Conservation (phyloP, 106 monocot genomes). For the Allium fistulosum region DNA sequence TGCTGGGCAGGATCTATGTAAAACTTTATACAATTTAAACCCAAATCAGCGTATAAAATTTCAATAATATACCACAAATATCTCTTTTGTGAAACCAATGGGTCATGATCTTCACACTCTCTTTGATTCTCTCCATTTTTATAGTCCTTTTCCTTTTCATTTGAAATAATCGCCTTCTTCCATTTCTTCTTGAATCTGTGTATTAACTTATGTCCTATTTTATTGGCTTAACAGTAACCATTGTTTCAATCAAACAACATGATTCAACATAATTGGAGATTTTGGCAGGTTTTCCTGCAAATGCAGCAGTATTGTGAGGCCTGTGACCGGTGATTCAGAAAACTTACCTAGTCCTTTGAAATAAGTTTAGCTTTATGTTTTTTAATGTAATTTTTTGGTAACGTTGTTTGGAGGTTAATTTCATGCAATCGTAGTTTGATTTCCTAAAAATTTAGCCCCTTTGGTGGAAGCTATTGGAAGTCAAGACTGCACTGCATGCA, state of each 20-base stretch:
- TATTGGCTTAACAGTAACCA: not conserved
- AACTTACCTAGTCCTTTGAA: not conserved
- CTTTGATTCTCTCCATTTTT: not conserved
- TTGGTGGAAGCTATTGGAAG: no score
- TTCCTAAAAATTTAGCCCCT: no score
- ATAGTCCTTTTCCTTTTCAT: not conserved
- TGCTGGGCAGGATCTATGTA: no score
- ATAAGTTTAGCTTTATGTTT: constrained; percentile 1
- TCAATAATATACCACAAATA: no score
- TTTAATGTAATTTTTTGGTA: not conserved
- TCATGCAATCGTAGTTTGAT: not conserved
- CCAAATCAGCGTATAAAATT: no score
- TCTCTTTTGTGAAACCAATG: no score
- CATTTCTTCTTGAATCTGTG: not conserved
- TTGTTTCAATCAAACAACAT: not conserved
- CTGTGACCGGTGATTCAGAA: no score
- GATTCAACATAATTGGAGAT: not conserved
- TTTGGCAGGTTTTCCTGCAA: not conserved
- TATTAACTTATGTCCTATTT: not conserved
- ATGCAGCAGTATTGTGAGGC: not conserved
- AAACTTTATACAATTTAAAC: no score
- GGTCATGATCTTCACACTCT: constrained; percentile 2
- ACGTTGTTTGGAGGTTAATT: not conserved
- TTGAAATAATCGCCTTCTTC: not conserved
- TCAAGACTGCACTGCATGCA: no score